Evolutionary conservation across 106 monocot species (phyloP).

Genomic region (Allium sativum): DNA sequence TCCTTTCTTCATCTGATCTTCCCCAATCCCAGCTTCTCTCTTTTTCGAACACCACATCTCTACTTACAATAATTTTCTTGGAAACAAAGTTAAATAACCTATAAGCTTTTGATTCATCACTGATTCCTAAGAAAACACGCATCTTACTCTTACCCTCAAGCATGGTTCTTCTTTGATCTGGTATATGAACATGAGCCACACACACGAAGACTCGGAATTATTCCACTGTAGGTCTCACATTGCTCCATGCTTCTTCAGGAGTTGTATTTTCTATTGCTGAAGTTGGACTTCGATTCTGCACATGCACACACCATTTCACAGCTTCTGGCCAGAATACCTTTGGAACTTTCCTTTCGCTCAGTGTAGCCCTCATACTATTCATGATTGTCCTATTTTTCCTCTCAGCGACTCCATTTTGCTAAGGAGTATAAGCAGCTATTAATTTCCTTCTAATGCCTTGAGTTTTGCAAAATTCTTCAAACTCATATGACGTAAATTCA

Average conservation of each 20-base stretch:
- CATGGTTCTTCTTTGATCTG: background rate
- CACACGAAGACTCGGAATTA: constrained; percentile 6
- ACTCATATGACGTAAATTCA: constrained; percentile 3
- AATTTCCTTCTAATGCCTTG: constrained; percentile 3
- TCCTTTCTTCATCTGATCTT: background rate
- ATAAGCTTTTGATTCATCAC: constrained; percentile 10
- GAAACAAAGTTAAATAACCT: background rate
- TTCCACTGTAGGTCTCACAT: background rate
- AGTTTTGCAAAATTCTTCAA: constrained; percentile 1
- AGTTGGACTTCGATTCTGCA: constrained; percentile 2
- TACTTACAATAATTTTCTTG: constrained; percentile 7
- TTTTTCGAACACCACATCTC: constrained; percentile 4
- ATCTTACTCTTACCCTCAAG: background rate
- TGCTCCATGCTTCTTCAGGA: constrained; percentile 7
- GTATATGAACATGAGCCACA: constrained; percentile 6
- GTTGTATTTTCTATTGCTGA: background rate
- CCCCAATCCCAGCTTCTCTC: background rate
- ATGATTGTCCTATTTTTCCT: constrained; percentile 7
- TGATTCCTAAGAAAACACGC: constrained; percentile 3
- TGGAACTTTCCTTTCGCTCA: constrained; percentile 1
- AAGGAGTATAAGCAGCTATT: constrained; percentile 5
- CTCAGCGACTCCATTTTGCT: constrained; percentile 1
- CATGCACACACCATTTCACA: constrained; percentile 4
- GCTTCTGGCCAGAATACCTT: constrained; percentile 7
- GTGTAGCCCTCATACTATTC: background rate